Conservation (phyloP, 2,329 filamentous ascomycete genomes). For the Trichoderma guizhouense region DNA sequence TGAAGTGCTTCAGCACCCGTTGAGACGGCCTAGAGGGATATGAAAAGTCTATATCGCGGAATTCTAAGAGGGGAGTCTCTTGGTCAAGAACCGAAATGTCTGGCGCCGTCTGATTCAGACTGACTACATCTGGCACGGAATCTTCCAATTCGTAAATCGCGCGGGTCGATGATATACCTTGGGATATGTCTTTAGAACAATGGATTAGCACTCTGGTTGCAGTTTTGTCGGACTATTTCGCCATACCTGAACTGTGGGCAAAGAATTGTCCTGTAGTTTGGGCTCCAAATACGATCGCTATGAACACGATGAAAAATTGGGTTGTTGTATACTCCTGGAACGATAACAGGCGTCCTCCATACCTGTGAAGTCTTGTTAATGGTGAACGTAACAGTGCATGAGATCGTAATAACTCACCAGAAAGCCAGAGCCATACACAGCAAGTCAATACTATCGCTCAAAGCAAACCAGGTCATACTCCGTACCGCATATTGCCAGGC, state of each 20-base stretch:
- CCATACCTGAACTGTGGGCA: background rate
- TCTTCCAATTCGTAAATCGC: background rate
- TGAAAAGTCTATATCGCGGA: slow-evolving; percentile 29
- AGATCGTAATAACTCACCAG: slow-evolving; percentile 22
- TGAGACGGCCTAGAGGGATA: slow-evolving; percentile 44
- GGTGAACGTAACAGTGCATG: background rate
- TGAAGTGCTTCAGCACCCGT: slow-evolving; percentile 40
- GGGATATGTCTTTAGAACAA: background rate
- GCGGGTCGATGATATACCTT: background rate
- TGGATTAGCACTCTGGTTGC: background rate
- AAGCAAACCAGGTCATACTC: slow-evolving; percentile 4
- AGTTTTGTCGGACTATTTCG: too few species aligned
- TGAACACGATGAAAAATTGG: slow-evolving; percentile 42
- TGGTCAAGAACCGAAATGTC: background rate
- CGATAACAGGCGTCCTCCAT: background rate
- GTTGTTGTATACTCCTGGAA: slow-evolving; percentile 35
- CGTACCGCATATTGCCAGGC: background rate
- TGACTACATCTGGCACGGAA: background rate
- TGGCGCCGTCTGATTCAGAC: background rate
- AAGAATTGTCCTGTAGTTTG: slow-evolving; percentile 26
- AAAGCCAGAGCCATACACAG: slow-evolving; percentile 14
- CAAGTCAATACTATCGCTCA: background rate
- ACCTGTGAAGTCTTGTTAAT: background rate
- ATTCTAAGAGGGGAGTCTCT: background rate
- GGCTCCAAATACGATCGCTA: slow-evolving; percentile 35